phyloP scores from a whole-genome alignment of 1,284 basidiomycete genomes.

The Sporisorium scitamineum region DNA sequence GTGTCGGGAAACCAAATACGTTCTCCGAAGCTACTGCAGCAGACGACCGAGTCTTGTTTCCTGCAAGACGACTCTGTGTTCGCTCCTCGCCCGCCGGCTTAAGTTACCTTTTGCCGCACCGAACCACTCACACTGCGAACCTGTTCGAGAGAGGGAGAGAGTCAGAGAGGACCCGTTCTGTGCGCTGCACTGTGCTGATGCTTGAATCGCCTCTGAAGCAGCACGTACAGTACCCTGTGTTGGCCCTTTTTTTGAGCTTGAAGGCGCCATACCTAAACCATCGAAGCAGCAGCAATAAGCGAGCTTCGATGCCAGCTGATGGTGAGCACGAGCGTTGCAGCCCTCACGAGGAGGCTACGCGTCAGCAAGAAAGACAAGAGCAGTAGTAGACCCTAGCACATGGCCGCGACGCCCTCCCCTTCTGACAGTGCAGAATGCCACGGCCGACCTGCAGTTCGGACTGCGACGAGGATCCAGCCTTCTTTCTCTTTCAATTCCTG shows the following conservation, averaged over 20 bases:
- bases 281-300: neutral
- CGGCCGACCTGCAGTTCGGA: neutral
- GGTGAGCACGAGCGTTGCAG: neutral
- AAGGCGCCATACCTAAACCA: too few species aligned
- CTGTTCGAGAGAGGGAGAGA: neutral
- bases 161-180: too few species aligned
- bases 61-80: neutral
- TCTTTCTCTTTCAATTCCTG: neutral
- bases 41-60: neutral
- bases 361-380: neutral
- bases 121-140: too few species aligned
- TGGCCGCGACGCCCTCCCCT: neutral
- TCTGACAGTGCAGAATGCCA: neutral
- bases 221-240: too few species aligned
- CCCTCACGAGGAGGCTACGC: slow-evolving; percentile 8
- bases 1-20: neutral
- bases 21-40: neutral
- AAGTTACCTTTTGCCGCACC: neutral
- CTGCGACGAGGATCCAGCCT: neutral
- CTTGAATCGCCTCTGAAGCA: too few species aligned
- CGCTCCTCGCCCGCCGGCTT: neutral
- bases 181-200: too few species aligned
- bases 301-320: neutral
- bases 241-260: too few species aligned
- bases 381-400: neutral